Evolutionary conservation across 306 rosid genomes (phyloP).

Genomic region (Boehmeria nivea): DNA sequence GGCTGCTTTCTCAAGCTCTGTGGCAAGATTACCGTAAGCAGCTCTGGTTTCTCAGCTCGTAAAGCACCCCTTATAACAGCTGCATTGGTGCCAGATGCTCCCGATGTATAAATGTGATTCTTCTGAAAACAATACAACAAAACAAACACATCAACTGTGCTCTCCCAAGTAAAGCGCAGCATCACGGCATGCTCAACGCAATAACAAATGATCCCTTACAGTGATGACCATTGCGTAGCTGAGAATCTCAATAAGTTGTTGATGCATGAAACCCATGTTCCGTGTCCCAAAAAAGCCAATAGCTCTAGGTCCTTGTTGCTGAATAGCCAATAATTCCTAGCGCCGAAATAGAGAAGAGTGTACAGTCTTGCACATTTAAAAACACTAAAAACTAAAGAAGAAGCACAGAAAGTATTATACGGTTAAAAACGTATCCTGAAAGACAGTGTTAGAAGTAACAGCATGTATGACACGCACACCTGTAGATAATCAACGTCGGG

Average conservation of each 20-base stretch:
- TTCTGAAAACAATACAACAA: slow-evolving; percentile 43
- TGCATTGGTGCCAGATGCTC: slow-evolving; percentile 99
- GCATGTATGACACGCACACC: slow-evolving; percentile 35
- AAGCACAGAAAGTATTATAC: no score
- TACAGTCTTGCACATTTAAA: not conserved
- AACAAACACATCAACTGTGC: not conserved
- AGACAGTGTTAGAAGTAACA: not conserved
- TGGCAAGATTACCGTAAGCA: slow-evolving; percentile 95
- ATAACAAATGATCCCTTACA: no score
- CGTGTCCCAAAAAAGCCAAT: slow-evolving; percentile 97
- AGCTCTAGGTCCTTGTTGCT: slow-evolving; percentile 98
- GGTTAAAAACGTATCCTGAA: no score
- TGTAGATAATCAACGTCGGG: slow-evolving; percentile 94
- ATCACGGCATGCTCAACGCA: no score
- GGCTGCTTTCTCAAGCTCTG: slow-evolving; percentile 94
- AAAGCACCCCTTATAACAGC: slow-evolving; percentile 99
- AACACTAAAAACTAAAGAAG: not conserved
- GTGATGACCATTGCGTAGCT: slow-evolving; percentile 99
- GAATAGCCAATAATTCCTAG: slow-evolving; percentile 97
- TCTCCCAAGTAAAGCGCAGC: not conserved
- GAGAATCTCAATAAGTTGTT: slow-evolving; percentile 94
- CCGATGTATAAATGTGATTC: slow-evolving; percentile 94
- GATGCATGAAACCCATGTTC: slow-evolving; percentile 99
- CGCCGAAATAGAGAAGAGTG: not conserved
- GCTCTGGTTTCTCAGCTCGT: slow-evolving; percentile 97